Evolutionary conservation across 2,329 filamentous ascomycete species (phyloP).

Genomic region (Penicillium sp.): DNA sequence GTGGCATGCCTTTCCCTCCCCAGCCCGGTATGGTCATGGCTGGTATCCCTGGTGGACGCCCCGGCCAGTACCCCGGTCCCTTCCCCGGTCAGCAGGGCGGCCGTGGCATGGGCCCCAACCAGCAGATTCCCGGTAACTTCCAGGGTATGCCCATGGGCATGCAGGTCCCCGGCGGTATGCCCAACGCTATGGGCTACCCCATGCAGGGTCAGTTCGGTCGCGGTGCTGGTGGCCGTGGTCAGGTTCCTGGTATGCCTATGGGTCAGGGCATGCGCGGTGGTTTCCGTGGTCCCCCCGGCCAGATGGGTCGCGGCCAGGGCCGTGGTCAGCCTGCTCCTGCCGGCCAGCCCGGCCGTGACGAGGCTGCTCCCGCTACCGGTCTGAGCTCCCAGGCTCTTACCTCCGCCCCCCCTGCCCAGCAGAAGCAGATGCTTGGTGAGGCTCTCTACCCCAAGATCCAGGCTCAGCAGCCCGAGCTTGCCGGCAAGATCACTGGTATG

Average conservation of each 20-base stretch:
- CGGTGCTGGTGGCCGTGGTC: slow-evolving; percentile 72
- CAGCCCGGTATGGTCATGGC: slow-evolving; percentile 64
- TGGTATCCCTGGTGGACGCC: slow-evolving; percentile 78
- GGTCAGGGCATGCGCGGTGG: slow-evolving; percentile 57
- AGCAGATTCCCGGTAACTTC: slow-evolving; percentile 88
- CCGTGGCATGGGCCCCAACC: slow-evolving; percentile 79
- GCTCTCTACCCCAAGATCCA: slow-evolving; percentile 98
- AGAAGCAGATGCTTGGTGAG: slow-evolving; percentile 99
- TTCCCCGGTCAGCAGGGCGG: slow-evolving; percentile 86
- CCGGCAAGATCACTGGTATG: slow-evolving; percentile 99
- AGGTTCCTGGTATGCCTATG: slow-evolving; percentile 73
- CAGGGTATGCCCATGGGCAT: slow-evolving; percentile 69
- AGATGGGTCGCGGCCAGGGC: slow-evolving; percentile 50
- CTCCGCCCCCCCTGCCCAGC: slow-evolving; percentile 69
- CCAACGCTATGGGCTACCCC: slow-evolving; percentile 80
- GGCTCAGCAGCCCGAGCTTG: slow-evolving; percentile 89
- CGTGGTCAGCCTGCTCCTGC: slow-evolving; percentile 50
- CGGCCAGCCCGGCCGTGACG: slow-evolving; percentile 47
- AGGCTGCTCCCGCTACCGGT: slow-evolving; percentile 43
- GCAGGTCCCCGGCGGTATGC: slow-evolving; percentile 70
- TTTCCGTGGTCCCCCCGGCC: slow-evolving; percentile 53
- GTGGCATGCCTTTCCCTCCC: slow-evolving; percentile 67
- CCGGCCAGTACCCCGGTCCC: slow-evolving; percentile 80
- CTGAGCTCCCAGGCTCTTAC: slow-evolving; percentile 60
- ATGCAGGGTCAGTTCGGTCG: slow-evolving; percentile 79